A percentile compares a stretch with the other conserved stretches of the same genome.
Conservation (phyloP, 1,139 yeast species). For the Saccharomyces uvarum region DNA sequence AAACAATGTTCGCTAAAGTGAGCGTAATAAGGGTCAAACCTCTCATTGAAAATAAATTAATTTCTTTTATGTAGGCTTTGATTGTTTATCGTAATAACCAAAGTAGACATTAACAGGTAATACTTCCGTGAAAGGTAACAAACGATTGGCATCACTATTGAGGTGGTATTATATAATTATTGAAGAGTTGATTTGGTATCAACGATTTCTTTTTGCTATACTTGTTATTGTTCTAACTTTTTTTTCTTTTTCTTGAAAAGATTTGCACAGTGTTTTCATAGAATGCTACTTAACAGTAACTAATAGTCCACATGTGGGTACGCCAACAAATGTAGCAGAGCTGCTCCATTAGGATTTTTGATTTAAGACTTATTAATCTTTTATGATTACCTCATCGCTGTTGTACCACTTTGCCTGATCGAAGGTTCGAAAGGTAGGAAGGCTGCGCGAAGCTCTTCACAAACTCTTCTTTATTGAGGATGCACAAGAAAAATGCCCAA, state of each 20-base stretch:
- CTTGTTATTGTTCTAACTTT: not conserved
- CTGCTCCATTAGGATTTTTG: not conserved
- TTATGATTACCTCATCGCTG: not conserved
- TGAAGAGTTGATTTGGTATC: not conserved
- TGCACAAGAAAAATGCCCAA: not conserved
- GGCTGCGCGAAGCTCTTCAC: not conserved
- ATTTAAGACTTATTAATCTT: not conserved
- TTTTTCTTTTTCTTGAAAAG: not conserved
- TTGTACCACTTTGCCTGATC: not conserved
- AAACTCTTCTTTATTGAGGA: not conserved
- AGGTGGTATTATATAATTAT: not conserved
- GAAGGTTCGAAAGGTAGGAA: not conserved
- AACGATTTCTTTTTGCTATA: not conserved
- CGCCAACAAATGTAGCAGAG: not conserved
- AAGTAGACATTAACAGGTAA: too few relatives aligned
- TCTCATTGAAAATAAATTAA: not conserved
- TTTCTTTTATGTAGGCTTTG: not conserved
- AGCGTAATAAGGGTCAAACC: not conserved
- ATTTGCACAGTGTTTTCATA: not conserved
- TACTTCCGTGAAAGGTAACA: too few relatives aligned
- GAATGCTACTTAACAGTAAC: not conserved
- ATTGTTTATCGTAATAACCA: too few relatives aligned
- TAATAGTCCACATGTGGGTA: not conserved
- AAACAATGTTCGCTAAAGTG: not conserved
- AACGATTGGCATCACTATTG: not conserved